These are phyloP conservation scores for Neostapfia colusana DNA, from an alignment of 176 grass and related monocot genomes.

Conservation along the genomic window DNA sequence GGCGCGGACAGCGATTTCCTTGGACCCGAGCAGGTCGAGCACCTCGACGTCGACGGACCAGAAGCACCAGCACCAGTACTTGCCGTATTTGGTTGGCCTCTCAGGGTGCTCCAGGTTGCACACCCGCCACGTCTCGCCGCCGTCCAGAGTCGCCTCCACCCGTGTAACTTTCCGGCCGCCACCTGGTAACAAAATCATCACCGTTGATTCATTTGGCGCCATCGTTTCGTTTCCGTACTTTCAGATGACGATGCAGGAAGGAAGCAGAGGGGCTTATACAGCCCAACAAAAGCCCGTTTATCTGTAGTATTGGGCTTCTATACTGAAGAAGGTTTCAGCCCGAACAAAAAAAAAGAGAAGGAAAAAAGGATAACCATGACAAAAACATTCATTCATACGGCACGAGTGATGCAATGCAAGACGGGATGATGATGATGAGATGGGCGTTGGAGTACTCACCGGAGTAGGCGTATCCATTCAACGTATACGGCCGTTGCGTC, in stretches of 20 bases:
- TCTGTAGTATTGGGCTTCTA: too few relatives aligned
- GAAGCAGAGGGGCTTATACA: too few relatives aligned
- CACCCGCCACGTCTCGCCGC: slow-evolving; percentile 84
- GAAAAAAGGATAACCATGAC: not conserved
- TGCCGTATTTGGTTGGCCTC: slow-evolving; percentile 84
- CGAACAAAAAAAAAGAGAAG: not conserved
- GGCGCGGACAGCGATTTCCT: slow-evolving; percentile 87
- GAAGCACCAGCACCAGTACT: slow-evolving; percentile 99
- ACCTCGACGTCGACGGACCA: slow-evolving; percentile 90
- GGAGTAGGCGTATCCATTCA: slow-evolving; percentile 91
- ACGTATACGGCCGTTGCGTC: slow-evolving; percentile 70
- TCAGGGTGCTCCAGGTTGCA: slow-evolving; percentile 67
- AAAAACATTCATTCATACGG: too few relatives aligned
- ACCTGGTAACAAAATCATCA: slow-evolving; percentile 33
- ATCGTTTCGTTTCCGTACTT: too few relatives aligned
- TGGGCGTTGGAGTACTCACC: slow-evolving; percentile 43
- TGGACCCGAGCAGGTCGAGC: slow-evolving; percentile 77
- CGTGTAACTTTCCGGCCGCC: slow-evolving; percentile 83
- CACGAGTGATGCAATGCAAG: too few relatives aligned
- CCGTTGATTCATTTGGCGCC: too few relatives aligned
- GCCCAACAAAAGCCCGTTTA: too few relatives aligned
- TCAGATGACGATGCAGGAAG: too few relatives aligned
- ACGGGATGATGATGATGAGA: not conserved
- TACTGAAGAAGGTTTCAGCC: not conserved
- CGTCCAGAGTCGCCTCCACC: slow-evolving; percentile 88